Conservation (phyloP, 129 eudicot species). For the Chrysanthemum seticuspe region DNA sequence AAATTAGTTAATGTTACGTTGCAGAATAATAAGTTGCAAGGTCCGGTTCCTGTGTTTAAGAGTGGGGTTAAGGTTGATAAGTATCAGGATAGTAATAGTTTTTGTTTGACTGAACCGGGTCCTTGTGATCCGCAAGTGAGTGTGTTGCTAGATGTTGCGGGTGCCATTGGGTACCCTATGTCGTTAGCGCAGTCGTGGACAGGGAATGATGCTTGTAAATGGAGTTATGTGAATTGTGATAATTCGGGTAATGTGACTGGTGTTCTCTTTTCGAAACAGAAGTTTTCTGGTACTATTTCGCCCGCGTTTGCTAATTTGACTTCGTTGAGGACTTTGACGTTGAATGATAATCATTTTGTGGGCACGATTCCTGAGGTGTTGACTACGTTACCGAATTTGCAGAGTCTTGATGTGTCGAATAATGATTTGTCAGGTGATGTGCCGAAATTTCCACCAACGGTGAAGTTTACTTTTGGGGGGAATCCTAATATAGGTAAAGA, state of each 20-base stretch:
- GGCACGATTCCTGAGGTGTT: conserved; percentile 53
- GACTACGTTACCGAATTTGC: conserved; percentile 39
- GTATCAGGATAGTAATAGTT: conserved; percentile 33
- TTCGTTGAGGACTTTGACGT: conserved; percentile 32
- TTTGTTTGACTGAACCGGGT: conserved; percentile 49
- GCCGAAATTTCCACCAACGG: conserved; percentile 37
- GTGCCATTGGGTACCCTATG: conserved; percentile 53
- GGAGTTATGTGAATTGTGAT: conserved; percentile 53
- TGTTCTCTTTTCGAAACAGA: conserved; percentile 49
- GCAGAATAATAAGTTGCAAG: conserved; percentile 63
- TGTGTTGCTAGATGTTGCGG: conserved; percentile 38
- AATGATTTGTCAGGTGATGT: conserved; percentile 60
- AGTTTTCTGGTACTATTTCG: conserved; percentile 53
- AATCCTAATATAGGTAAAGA: conserved; percentile 56
- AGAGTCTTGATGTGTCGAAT: conserved; percentile 61
- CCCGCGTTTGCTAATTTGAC: conserved; percentile 63
- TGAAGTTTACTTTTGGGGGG: conserved; percentile 36
- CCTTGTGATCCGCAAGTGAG: conserved; percentile 71
- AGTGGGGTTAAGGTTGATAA: conserved; percentile 38
- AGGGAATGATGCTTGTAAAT: conserved; percentile 61
- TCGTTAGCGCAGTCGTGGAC: conserved; percentile 58
- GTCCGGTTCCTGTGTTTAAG: conserved; percentile 52
- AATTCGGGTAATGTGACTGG: conserved; percentile 36
- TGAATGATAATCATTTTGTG: conserved; percentile 52
- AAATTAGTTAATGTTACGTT: conserved; percentile 41